Evolutionary conservation across 495 filamentous ascomycete genomes (phyloP).

Genomic region (Aspergillus olivimuriae): DNA sequence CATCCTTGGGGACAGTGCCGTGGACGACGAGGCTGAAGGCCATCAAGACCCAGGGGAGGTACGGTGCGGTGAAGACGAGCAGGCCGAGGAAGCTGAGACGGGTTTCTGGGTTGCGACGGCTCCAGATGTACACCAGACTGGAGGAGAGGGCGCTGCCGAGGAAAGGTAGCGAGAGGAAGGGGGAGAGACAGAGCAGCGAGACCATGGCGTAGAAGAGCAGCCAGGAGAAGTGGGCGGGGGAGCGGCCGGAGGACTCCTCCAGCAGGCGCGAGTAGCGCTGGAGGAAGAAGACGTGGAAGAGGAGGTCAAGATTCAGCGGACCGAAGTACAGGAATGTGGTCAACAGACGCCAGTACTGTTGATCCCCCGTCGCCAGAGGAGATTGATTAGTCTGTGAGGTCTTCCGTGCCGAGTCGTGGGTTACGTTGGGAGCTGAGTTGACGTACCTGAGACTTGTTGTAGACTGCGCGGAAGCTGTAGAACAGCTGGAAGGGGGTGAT

Average conservation of each 20-base stretch:
- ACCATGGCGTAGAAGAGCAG: constrained; percentile 76
- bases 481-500: constrained; percentile 90
- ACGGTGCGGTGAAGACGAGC: constrained; percentile 87
- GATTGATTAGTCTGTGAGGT: constrained; percentile 11
- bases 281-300: constrained; percentile 99
- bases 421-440: not conserved
- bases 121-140: constrained; percentile 97
- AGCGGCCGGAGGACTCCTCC: constrained; percentile 86
- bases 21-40: constrained; percentile 81
- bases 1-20: constrained; percentile 84
- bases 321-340: constrained; percentile 98
- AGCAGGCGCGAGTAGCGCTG: constrained; percentile 93
- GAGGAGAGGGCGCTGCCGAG: constrained; percentile 85
- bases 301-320: constrained; percentile 83
- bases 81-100: constrained; percentile 85
- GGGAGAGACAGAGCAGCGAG: constrained; percentile 72
- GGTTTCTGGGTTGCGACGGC: constrained; percentile 86
- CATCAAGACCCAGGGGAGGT: constrained; percentile 95
- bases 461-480: constrained; percentile 91
- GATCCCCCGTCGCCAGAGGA: too few species aligned
- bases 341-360: constrained; percentile 87
- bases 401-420: not conserved
- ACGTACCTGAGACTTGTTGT: constrained; percentile 75
- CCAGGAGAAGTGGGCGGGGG: constrained; percentile 92
- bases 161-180: constrained; percentile 79